Base-by-base conservation (phyloP, 2,329 filamentous ascomycete genomes). In the Cytospora chrysosperma region DNA sequence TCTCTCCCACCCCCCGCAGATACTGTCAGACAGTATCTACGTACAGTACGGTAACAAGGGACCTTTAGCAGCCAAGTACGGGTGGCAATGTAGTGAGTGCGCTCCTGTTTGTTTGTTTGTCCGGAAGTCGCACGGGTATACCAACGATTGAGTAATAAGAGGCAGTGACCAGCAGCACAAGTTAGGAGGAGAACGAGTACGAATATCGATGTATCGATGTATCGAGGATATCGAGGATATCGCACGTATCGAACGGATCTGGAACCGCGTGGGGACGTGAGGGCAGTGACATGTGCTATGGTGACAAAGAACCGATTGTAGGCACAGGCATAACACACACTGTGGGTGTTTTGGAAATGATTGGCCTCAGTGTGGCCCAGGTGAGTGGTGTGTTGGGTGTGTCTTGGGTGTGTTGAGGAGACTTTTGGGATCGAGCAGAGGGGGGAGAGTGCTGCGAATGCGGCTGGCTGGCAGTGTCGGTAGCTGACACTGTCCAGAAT, bases 191-290 rank as follows among this genome's bases (percentile, higher is more conserved):
- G 43, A 47, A 4, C 5, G 10, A 15, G 32, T 10, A 34, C 2
- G 32, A n/a, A n/a, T 34, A 34, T 34, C 32, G n/a, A 47, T 4
- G 43, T 40, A 40, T n/a, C 17, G 2, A 34, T 3, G 12, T 37
- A 37, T 17, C 34, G 34, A 24, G 50, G 26, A 40, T 47, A 60
- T 43, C 47, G 49, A 28, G 51, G 21, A 49, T 24, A 47, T n/a
- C 57, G 17, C 37, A 24, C 10, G 32, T 37, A 27, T 47, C n/a
- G 43, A 50, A 32, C 26, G 58, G 32, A 60, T 30, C 53, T 37
- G 34, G 58, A 60, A 53, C 58, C 30, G 50, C 58, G 58, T 47
- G 58, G 50, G 51, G 37, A 47, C 28, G 9, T 17, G 34, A 37
- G 19, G 21, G 19, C 9, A 55, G 54, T 37, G 51, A n/a, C 24